Base-by-base conservation (phyloP, 495 filamentous ascomycete species). In the Cercophora sp. region DNA sequence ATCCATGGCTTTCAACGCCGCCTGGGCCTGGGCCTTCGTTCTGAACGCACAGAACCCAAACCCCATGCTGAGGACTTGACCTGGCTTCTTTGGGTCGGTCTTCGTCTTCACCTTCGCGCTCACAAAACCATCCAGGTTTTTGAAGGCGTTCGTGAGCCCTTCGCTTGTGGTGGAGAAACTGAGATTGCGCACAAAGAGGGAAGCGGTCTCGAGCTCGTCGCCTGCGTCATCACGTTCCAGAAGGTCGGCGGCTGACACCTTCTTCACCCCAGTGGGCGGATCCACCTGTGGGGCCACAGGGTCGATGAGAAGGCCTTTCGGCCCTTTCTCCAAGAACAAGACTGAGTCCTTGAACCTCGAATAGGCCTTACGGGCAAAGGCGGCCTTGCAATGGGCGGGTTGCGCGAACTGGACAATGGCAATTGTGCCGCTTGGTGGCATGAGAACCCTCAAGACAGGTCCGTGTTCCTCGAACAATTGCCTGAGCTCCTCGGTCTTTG, bases 31-130 rank as follows among this genome's bases (percentile, higher is more conserved):
- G 13, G 71, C 77, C 53, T 87, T 87, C 48, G 81, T 84, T 31
- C 76, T 78, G 69, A 99, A 99, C 51, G 96, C 91, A 45, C 86
- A 81, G 59, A 99, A 99, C 34, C 91, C 93, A 64, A 95, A 96
- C 8, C 93, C 93, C 92, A 96, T 96, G 59, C 88, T 94, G 37
- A 97, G 81, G 2, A 83, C 75, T 66, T 91, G 85, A 5, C 84
- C 89, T 1, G 88, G 85, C 48, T 83, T 84, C 72, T 94, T 95
- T 4, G 89, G 81, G 59, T 96, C 87, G 2, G 83, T 77, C 67
- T 93, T 96, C 29, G 87, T 93, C 70, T 93, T 95, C 48, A 96
- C 86, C 45, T 79, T 80, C 13, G 87, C 89, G 27, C 86, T 88
- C 48, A 88, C 71, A 63, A 95, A 96, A 27, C 93, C 93, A 55